Evolutionary conservation across 345 rosid genomes (phyloP).

Genomic region (Pugionium dolabratum): DNA sequence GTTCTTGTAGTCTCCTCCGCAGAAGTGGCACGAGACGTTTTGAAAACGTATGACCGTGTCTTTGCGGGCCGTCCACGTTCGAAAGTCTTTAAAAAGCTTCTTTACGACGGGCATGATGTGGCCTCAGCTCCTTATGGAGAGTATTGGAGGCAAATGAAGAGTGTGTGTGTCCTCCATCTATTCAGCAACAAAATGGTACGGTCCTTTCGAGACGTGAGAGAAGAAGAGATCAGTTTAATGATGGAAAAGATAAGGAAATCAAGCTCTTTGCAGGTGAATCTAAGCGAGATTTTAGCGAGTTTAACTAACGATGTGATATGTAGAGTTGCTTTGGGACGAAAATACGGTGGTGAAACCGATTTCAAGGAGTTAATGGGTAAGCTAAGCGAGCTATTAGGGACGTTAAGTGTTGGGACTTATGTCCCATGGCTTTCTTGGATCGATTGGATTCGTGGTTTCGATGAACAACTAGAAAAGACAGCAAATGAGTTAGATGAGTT

Average conservation of each 20-base stretch:
- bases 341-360: conserved; percentile 44
- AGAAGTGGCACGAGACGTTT: conserved; percentile 45
- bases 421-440: conserved; percentile 59
- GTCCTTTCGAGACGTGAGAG: conserved; percentile 43
- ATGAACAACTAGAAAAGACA: conserved; percentile 23
- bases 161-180: conserved; percentile 48
- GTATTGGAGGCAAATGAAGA: too few species aligned
- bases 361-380: conserved; percentile 41
- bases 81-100: conserved; percentile 32
- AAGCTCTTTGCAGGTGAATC: conserved; percentile 32
- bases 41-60: conserved; percentile 54
- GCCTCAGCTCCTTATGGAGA: conserved; percentile 57
- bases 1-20: conserved; percentile 56
- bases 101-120: conserved; percentile 46
- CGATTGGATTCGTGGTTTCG: conserved; percentile 32
- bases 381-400: conserved; percentile 38
- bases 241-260: conserved; percentile 35
- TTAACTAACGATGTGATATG: conserved; percentile 51
- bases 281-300: conserved; percentile 39
- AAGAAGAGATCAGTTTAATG: conserved; percentile 46
- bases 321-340: conserved; percentile 54
- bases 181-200: conserved; percentile 50
- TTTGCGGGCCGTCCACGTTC: conserved; percentile 53
- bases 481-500: conserved; percentile 37
- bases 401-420: conserved; percentile 42